Evolutionary conservation across 176 grass and related monocot species (phyloP).

Genomic region (Poa pratensis): DNA sequence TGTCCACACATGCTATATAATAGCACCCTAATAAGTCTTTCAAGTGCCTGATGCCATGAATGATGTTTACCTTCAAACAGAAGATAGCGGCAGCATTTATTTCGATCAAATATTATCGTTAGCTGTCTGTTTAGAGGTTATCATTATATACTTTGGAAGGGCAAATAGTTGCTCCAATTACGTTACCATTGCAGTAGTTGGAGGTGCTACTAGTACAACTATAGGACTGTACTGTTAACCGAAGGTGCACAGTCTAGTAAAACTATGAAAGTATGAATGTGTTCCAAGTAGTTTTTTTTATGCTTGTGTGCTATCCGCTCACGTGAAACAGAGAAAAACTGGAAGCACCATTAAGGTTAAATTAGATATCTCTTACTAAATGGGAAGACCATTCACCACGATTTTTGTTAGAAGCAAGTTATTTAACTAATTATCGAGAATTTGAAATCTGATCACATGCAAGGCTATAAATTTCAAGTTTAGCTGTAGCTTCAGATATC

Average conservation of each 20-base stretch:
- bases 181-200: not conserved
- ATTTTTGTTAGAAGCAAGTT: not conserved
- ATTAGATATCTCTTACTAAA: conserved; percentile 1
- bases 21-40: conserved; percentile 22
- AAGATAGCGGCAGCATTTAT: conserved; percentile 33
- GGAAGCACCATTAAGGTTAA: conserved; percentile 17
- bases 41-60: not conserved
- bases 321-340: not conserved
- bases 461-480: not conserved
- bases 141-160: conserved; percentile 25
- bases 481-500: not conserved
- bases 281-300: not conserved
- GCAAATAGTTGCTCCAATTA: not conserved
- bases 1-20: not conserved
- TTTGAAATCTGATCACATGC: not conserved
- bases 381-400: not conserved
- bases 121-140: not conserved
- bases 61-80: conserved; percentile 38
- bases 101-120: not conserved
- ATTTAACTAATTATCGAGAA: not conserved
- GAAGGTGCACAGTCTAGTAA: not conserved
- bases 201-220: not conserved
- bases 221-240: not conserved
- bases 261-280: not conserved
- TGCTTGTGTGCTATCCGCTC: not conserved